Percentiles rank a stretch among this genome's conserved stretches.
phyloP scores from a whole-genome alignment of 495 filamentous ascomycete species.

The Elaphomyces granulatus region DNA sequence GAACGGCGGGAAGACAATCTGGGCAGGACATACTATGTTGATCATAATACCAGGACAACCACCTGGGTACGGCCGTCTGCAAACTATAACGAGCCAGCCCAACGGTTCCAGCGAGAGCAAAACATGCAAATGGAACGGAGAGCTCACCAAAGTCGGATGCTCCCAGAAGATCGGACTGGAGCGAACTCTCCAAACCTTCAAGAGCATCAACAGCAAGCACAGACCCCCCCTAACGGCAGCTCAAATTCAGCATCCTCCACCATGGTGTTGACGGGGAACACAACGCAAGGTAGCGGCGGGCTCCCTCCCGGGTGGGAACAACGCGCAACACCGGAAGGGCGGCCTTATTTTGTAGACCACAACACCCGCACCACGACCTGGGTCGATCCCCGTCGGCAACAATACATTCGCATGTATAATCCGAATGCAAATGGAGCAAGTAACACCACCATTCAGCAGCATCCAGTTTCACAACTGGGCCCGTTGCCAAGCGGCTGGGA shows the following conservation, averaged over 20 bases:
- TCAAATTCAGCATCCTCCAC: conserved; percentile 38
- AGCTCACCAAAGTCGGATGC: conserved; percentile 85
- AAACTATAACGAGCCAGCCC: conserved; percentile 62
- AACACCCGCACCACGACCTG: conserved; percentile 97
- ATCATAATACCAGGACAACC: conserved; percentile 93
- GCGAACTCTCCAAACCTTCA: conserved; percentile 75
- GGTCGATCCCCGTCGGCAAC: conserved; percentile 96
- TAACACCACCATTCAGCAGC: conserved; percentile 80
- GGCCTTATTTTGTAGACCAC: conserved; percentile 97
- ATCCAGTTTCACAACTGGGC: conserved; percentile 95
- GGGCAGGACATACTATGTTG: conserved; percentile 97
- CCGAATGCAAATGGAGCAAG: conserved; percentile 51
- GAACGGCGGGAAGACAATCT: conserved; percentile 92
- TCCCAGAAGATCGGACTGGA: conserved; percentile 91
- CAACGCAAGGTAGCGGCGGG: conserved; percentile 87
- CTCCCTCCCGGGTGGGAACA: conserved; percentile 95
- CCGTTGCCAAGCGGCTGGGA: conserved; percentile 96
- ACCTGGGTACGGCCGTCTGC: conserved; percentile 87
- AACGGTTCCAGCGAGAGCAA: conserved; percentile 65
- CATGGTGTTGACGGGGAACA: conserved; percentile 90
- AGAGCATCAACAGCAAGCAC: conserved; percentile 44
- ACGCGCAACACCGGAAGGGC: conserved; percentile 83
- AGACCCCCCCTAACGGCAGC: conserved; percentile 31
- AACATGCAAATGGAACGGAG: conserved; percentile 84
- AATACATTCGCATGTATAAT: conserved; percentile 97